Evolutionary conservation across 2,329 filamentous ascomycete genomes (phyloP).

Genomic region (Aspergillus ibericus): DNA sequence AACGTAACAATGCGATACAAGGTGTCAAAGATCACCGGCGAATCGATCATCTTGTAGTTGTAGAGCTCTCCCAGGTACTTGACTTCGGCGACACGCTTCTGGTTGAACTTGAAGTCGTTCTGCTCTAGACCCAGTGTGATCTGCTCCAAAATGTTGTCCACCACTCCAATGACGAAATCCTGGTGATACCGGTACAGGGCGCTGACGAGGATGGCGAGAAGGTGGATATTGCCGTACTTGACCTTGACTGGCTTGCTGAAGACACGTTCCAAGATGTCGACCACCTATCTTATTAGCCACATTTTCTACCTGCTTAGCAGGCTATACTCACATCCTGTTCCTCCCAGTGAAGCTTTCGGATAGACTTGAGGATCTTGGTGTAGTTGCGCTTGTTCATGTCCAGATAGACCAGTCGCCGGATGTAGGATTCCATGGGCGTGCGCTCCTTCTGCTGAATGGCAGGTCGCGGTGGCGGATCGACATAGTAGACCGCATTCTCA

Average conservation of each 20-base stretch:
- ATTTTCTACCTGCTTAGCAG: neutral
- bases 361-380: constrained; percentile 88
- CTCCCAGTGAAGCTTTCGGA: constrained; percentile 96
- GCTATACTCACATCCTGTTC: constrained; percentile 68
- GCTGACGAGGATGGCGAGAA: constrained; percentile 84
- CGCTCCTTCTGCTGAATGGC: constrained; percentile 97
- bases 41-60: constrained; percentile 96
- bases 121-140: constrained; percentile 85
- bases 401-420: constrained; percentile 87
- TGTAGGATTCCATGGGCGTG: constrained; percentile 87
- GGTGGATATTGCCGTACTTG: constrained; percentile 94
- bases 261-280: constrained; percentile 77
- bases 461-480: constrained; percentile 88
- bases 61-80: constrained; percentile 97
- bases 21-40: constrained; percentile 90
- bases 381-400: constrained; percentile 95
- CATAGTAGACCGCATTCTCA: constrained; percentile 97
- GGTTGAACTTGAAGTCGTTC: constrained; percentile 97
- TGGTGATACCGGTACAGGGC: constrained; percentile 90
- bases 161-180: constrained; percentile 83
- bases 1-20: constrained; percentile 94
- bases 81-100: constrained; percentile 89
- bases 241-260: constrained; percentile 97
- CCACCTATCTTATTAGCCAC: constrained; percentile 53
- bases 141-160: constrained; percentile 87